Conservation (phyloP, 768 basidiomycete species). For the Kwoniella bestiolae region DNA sequence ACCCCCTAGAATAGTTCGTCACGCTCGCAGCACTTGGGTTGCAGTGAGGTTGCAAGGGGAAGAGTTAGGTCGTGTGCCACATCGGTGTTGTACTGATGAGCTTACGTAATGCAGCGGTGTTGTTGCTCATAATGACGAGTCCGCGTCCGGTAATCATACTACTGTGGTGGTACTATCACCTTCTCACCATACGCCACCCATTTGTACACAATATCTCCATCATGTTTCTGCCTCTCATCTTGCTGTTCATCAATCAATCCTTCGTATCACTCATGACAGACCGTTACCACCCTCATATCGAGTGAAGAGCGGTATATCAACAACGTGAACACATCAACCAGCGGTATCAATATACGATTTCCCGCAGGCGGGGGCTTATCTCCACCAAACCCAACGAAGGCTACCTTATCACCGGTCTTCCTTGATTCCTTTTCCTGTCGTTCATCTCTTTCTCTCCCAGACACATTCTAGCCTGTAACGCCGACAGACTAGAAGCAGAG, state of each 20-base stretch:
- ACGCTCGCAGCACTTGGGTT: too few relatives aligned
- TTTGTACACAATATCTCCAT: not conserved
- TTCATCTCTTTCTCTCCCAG: not conserved
- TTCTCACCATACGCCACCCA: conserved; percentile 7
- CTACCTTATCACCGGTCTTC: not conserved
- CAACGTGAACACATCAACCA: not conserved
- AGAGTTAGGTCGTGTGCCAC: too few relatives aligned
- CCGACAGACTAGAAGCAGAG: not conserved
- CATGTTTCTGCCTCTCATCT: not conserved
- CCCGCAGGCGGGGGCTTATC: conserved; percentile 22
- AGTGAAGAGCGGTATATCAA: not conserved
- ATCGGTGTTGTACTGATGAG: too few relatives aligned
- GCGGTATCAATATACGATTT: not conserved
- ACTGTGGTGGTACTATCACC: too few relatives aligned
- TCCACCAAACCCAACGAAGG: not conserved
- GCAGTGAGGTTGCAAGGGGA: too few relatives aligned
- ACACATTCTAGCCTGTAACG: not conserved
- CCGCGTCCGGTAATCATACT: too few relatives aligned
- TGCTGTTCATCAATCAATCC: not conserved
- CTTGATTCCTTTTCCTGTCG: not conserved
- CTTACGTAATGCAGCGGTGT: too few relatives aligned
- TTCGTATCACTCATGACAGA: not conserved
- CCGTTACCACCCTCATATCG: not conserved
- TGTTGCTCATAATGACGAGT: too few relatives aligned
- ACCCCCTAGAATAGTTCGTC: too few relatives aligned